phyloP scores from a whole-genome alignment of 768 basidiomycete genomes.

The Tulasnella sp. region DNA sequence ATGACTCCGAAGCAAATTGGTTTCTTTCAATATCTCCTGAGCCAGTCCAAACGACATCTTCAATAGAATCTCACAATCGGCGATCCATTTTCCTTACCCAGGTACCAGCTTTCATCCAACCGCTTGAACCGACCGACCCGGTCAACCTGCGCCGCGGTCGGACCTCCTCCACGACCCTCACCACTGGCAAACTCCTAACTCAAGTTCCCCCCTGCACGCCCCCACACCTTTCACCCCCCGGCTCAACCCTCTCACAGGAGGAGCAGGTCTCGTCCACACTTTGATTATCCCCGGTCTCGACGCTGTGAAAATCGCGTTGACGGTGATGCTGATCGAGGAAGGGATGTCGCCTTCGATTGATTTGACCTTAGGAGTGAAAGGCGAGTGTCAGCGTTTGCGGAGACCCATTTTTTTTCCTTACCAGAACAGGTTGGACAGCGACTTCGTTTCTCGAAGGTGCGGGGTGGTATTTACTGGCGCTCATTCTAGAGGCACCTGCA shows the following conservation, averaged over 20 bases:
- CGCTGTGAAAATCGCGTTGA: slow-evolving; percentile 68
- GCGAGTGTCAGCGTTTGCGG: neutral
- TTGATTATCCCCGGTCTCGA: slow-evolving; percentile 70
- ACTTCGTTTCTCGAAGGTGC: slow-evolving; percentile 88
- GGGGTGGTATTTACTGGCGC: slow-evolving; percentile 53
- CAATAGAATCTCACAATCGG: no score
- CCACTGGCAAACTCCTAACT: neutral
- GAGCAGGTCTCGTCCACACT: slow-evolving; percentile 46
- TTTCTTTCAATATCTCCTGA: no score
- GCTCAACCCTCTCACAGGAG: slow-evolving; percentile 16
- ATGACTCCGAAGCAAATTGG: no score
- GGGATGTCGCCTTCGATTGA: slow-evolving; percentile 73
- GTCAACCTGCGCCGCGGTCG: neutral
- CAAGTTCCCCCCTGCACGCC: neutral
- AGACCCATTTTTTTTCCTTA: no score
- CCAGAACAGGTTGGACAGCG: slow-evolving; percentile 82
- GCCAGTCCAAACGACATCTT: no score
- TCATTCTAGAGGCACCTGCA: neutral
- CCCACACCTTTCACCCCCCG: neutral
- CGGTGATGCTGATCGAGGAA: slow-evolving; percentile 66
- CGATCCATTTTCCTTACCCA: no score
- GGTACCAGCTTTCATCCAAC: neutral
- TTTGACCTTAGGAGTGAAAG: slow-evolving; percentile 54
- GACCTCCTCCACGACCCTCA: neutral
- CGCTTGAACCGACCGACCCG: neutral